Evolutionary conservation across 2,329 filamentous ascomycete species (phyloP).

Genomic region (Phaeophleospora eucalypticola): DNA sequence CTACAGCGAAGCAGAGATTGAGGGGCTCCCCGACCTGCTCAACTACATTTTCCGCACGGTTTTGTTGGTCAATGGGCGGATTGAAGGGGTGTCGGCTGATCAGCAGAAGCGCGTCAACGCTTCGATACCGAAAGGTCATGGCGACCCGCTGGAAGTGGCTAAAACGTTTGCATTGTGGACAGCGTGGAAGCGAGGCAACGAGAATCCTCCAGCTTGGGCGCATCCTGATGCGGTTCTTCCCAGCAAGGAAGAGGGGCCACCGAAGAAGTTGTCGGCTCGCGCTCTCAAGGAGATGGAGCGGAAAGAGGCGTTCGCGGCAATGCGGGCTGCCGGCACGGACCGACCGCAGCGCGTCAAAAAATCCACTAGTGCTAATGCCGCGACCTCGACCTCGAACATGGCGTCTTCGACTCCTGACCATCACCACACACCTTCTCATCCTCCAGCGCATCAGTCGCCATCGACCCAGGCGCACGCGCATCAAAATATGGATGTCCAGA

Average conservation of each 20-base stretch:
- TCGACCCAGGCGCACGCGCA: slow-evolving; percentile 23
- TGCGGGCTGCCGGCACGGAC: slow-evolving; percentile 39
- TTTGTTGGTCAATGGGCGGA: slow-evolving; percentile 56
- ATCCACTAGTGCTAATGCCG: slow-evolving; percentile 9
- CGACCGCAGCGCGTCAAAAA: slow-evolving; percentile 40
- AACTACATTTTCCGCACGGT: slow-evolving; percentile 62
- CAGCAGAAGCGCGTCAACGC: slow-evolving; percentile 56
- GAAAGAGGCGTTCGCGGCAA: slow-evolving; percentile 45
- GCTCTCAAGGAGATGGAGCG: slow-evolving; percentile 55
- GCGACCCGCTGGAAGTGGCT: slow-evolving; percentile 58
- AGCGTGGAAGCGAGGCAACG: slow-evolving; percentile 64
- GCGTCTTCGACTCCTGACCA: slow-evolving; percentile 21
- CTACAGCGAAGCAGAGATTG: slow-evolving; percentile 60
- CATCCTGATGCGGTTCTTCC: slow-evolving; percentile 53
- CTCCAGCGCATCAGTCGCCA: slow-evolving; percentile 19
- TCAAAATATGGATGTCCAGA: slow-evolving; percentile 19
- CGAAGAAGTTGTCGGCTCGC: slow-evolving; percentile 53
- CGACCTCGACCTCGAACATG: slow-evolving; percentile 17
- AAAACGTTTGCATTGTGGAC: slow-evolving; percentile 61
- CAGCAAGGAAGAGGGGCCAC: slow-evolving; percentile 45
- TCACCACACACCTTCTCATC: slow-evolving; percentile 12
- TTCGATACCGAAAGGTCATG: slow-evolving; percentile 60
- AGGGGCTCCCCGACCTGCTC: slow-evolving; percentile 56
- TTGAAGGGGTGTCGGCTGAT: slow-evolving; percentile 58
- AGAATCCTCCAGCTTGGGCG: slow-evolving; percentile 59